These are phyloP conservation scores for Stagonosporopsis vannaccii DNA, from an alignment of 2,329 filamentous ascomycete species.

Conservation along the genomic window DNA sequence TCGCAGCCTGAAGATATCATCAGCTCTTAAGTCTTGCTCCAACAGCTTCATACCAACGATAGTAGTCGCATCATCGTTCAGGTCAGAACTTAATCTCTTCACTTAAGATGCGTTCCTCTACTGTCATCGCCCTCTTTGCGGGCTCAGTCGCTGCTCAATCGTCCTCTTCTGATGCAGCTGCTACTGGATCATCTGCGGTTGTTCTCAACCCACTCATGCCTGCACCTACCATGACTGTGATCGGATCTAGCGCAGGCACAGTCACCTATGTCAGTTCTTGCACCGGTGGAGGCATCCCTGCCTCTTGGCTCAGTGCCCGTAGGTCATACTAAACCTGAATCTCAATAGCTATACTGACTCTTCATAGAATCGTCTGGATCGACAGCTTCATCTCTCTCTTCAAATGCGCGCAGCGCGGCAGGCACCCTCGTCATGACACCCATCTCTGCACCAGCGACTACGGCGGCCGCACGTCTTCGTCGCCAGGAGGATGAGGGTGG, in stretches of 20 bases:
- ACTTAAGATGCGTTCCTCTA: constrained; percentile 29
- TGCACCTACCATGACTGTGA: constrained; percentile 26
- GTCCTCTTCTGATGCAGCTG: constrained; percentile 15
- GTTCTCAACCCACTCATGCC: constrained; percentile 25
- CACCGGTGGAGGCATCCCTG: constrained; percentile 22
- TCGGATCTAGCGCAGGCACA: constrained; percentile 29
- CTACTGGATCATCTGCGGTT: constrained; percentile 24
- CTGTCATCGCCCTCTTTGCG: constrained; percentile 24
- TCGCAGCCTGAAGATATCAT: neutral
- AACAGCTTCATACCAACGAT: neutral
- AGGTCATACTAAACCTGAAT: neutral
- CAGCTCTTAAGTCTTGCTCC: neutral
- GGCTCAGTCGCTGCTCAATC: constrained; percentile 28
- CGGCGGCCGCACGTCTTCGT: constrained; percentile 26
- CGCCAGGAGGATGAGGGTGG: constrained; percentile 18
- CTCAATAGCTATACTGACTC: neutral
- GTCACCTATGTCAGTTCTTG: constrained; percentile 35
- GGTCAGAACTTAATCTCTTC: neutral
- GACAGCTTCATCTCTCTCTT: neutral
- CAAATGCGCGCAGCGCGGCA: neutral
- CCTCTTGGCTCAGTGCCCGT: constrained; percentile 4
- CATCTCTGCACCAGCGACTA: constrained; percentile 22
- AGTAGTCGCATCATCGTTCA: neutral
- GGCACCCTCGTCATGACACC: constrained; percentile 13
- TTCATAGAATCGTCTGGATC: constrained; percentile 5